phyloP scores from a whole-genome alignment of 1,284 basidiomycete genomes.

The Tilletia walkeri region DNA sequence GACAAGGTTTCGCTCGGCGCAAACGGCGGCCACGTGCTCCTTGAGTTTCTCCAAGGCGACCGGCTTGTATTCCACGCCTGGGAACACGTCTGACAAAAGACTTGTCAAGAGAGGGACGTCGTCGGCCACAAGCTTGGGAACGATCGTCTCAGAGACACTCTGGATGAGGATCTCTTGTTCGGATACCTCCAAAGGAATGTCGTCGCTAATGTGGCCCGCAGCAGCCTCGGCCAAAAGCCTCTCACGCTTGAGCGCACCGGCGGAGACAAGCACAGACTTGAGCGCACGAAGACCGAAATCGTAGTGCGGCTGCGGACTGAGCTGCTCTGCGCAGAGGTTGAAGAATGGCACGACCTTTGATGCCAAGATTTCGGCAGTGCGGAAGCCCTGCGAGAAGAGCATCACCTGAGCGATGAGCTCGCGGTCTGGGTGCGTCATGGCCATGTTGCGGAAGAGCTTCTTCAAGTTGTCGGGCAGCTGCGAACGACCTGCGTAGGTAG shows the following conservation, averaged over 20 bases:
- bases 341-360: conserved; percentile 99
- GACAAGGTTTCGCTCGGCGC: conserved; percentile 78
- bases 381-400: conserved; percentile 98
- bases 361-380: conserved; percentile 90
- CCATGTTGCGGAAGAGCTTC: conserved; percentile 92
- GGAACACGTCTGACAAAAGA: conserved; percentile 94
- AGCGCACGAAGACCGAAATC: conserved; percentile 98
- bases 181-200: conserved; percentile 59
- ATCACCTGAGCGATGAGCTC: conserved; percentile 99
- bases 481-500: conserved; percentile 92
- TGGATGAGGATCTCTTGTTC: conserved; percentile 98
- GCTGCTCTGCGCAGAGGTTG: conserved; percentile 93
- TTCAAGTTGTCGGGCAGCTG: conserved; percentile 94
- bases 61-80: conserved; percentile 84
- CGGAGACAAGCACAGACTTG: conserved; percentile 92
- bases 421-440: conserved; percentile 97
- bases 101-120: conserved; percentile 93
- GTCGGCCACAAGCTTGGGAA: conserved; percentile 94
- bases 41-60: conserved; percentile 82
- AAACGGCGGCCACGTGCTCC: conserved; percentile 80
- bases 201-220: conserved; percentile 10
- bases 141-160: conserved; percentile 98
- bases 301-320: conserved; percentile 96
- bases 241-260: conserved; percentile 95
- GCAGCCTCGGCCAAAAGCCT: conserved; percentile 26